Evolutionary conservation across 169 alveolate species (phyloP), one percentile per base, ranked within the genome.

Genomic region (Cryptosporidium bovis): DNA sequence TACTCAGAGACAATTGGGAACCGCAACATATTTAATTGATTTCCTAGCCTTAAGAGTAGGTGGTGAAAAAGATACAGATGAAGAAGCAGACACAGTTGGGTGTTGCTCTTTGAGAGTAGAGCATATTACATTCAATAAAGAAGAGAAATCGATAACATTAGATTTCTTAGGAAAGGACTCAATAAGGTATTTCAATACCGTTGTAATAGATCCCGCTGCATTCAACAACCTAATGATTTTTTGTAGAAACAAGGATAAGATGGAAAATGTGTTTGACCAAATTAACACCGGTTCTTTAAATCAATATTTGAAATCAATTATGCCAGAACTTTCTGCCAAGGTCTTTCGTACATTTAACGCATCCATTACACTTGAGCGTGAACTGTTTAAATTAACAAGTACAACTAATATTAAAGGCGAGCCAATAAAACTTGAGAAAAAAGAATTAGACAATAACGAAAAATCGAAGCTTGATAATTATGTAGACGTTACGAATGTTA

Each of bases 21-120:
- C 99, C 1, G 99, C 99, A 20, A 95, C 98, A 16, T 98, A 98
- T 93, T 93, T 98, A 82, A 98, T 98, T 64, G 99, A 98, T 92
- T 94, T 96, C 82, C 85, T 98, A 56, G 99, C 99, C 27, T 96
- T 98, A 90, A 96, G 99, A 91, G 99, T 98, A 3, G 99, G 99
- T 48, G 98, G 98, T 56, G 99, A 97, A 93, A 98, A 98, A 92
- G 98, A 97, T 64, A 98, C 96, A 3, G 99, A 98, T 64, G 98
- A 96, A 82, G 99, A 98, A 92, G 99, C 99, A 24, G 99, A 98
- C 91, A 98, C 99, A 1, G 99, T 98, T 46, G 99, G 99, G 50
- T 98, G 99, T 93, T 97, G 99, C 92, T 95, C 99, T 77, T 92
- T 98, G 60, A 96, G 99, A 64, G 99, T 97, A 15, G 99, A 97